phyloP scores from a whole-genome alignment of 208 protist species.

The Crithidia thermophila region DNA sequence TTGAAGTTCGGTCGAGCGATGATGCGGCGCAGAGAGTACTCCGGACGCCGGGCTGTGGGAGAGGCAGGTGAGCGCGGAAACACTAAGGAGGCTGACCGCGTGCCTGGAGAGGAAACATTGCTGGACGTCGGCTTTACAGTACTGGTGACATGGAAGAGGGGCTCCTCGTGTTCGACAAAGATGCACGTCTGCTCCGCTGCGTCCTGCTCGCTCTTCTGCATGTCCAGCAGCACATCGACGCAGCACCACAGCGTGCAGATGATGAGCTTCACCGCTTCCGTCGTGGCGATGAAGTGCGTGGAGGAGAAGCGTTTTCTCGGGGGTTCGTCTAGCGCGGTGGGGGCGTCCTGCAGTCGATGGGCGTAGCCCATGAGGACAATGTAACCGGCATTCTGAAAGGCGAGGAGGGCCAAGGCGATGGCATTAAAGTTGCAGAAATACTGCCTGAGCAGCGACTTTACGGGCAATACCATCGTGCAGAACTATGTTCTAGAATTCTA shows the following conservation, averaged over 20 bases:
- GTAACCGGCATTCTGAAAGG: constrained; percentile 27
- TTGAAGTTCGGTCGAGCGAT: background rate
- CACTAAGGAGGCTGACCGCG: no score
- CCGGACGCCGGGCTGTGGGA: no score
- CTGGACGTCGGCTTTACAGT: no score
- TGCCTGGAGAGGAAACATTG: no score
- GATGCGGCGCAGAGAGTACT: no score
- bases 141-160: no score
- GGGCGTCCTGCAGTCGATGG: constrained; percentile 4
- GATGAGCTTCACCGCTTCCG: constrained; percentile 8
- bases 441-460: background rate
- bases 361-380: constrained; percentile 18
- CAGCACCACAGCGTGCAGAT: constrained; percentile 16
- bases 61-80: no score
- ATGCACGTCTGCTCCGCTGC: background rate
- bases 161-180: background rate
- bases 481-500: no score
- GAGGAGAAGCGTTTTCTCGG: background rate
- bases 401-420: constrained; percentile 8
- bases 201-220: background rate
- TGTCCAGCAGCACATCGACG: constrained; percentile 9
- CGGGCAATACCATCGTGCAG: background rate
- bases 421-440: constrained; percentile 16
- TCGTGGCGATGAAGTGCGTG: constrained; percentile 15
- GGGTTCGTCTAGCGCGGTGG: background rate